These are phyloP conservation scores for Maudiozyma pseudohumilis DNA, from an alignment of 805 yeast genomes.

Conservation along the genomic window DNA sequence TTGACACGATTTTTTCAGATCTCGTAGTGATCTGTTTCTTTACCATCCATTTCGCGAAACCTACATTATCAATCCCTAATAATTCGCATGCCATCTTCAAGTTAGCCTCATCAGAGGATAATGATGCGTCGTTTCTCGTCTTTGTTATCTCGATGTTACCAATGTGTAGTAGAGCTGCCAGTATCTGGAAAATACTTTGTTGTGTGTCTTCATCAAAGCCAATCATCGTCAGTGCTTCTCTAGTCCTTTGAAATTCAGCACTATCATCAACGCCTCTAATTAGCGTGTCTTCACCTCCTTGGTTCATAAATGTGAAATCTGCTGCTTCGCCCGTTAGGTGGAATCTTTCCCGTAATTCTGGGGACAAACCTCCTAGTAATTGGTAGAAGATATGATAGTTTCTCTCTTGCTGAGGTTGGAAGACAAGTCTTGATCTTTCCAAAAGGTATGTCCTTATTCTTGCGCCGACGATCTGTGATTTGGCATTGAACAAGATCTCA, in stretches of 20 bases:
- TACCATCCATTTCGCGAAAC: slow-evolving; percentile 82
- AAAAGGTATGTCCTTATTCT: slow-evolving; percentile 83
- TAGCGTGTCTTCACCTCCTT: slow-evolving; percentile 51
- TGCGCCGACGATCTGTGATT: slow-evolving; percentile 86
- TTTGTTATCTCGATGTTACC: slow-evolving; percentile 88
- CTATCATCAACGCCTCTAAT: slow-evolving; percentile 78
- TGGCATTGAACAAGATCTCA: slow-evolving; percentile 73
- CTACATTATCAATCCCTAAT: slow-evolving; percentile 64
- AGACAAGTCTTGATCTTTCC: slow-evolving; percentile 89
- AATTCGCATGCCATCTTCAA: slow-evolving; percentile 75
- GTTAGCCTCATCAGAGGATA: slow-evolving; percentile 79
- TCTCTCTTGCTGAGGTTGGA: slow-evolving; percentile 81
- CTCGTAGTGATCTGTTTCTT: slow-evolving; percentile 91
- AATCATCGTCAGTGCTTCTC: slow-evolving; percentile 64
- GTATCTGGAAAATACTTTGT: slow-evolving; percentile 58
- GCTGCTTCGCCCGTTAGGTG: slow-evolving; percentile 54
- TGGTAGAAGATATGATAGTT: slow-evolving; percentile 95
- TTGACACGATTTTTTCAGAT: slow-evolving; percentile 82
- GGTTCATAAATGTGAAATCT: slow-evolving; percentile 75
- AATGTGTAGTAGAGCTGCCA: slow-evolving; percentile 83
- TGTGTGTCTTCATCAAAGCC: slow-evolving; percentile 60
- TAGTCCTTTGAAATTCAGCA: slow-evolving; percentile 64
- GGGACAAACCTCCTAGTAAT: slow-evolving; percentile 59
- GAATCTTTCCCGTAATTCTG: slow-evolving; percentile 43
- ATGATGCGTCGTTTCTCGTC: slow-evolving; percentile 72